Base-by-base conservation (phyloP, 768 basidiomycete species). In the Xanthoconium stramineum region DNA sequence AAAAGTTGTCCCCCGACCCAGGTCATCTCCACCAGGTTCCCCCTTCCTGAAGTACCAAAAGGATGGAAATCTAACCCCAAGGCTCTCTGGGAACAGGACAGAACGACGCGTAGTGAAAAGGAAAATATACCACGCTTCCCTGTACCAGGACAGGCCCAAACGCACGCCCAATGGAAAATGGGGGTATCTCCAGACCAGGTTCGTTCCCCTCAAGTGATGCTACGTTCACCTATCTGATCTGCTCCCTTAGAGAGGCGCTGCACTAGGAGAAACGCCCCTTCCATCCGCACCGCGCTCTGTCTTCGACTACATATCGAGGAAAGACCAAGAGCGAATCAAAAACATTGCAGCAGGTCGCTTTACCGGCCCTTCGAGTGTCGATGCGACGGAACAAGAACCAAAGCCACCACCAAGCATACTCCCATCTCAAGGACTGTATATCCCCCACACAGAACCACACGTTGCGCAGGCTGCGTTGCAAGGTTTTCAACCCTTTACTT, bases 281-380 rank as follows among this genome's bases (percentile, higher is more conserved):
- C 80, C 85, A 13, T 72, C 84, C 5, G 81, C 80, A 13, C 83
- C 89, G 3, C 84, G 84, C 12, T 98, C 95, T 0, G 83, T 99
- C 14, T 98, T 96, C 69, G 95, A 98, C 43, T 99, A 86, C 69
- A 84, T 98, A 68, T 96, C 97, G 0, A 83, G 88, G 61, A 95
- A 94, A 65, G 93, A 95, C 64, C 83, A 85, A 53, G 94, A 96
- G 57, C 86, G 95, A 8, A 79, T 99, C 15, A 79, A 86, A 64
- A 79, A 78, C 33, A 80, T 89, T 28, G 69, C 81, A 14, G 64
- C 79, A 8, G 61, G 59, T 8, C 63, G 68, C 8, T 52, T 62
- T 6, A 49, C 55, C 1, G 62, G 63, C n/a, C 63, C 67, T 19
- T 62, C 71, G 13, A 60, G 64, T 12, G 36, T 68, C 5, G 67